A percentile compares a stretch with the other conserved stretches of the same genome.
These are phyloP conservation scores for Euphorbia schlechtendalii DNA, from an alignment of 441 rosid genomes.

Conservation along the genomic window DNA sequence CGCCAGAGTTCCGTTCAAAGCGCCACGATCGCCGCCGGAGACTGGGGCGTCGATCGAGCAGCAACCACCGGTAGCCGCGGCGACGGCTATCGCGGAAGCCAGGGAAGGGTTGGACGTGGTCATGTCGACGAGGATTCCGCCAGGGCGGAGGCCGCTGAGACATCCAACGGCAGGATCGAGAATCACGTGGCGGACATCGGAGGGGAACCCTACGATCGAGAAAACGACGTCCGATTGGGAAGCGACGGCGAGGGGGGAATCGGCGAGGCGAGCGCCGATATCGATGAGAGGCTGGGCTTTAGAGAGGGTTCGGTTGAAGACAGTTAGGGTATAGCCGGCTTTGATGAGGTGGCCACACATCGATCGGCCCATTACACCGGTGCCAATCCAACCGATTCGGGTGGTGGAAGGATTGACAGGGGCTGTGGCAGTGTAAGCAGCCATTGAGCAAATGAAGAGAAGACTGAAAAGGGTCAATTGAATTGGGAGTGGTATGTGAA, in stretches of 20 bases:
- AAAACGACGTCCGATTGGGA: conserved; percentile 73
- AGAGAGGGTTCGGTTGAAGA: conserved; percentile 75
- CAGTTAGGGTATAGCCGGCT: conserved; percentile 73
- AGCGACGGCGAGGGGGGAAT: conserved; percentile 62
- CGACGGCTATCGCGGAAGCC: conserved; percentile 52
- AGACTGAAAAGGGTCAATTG: background rate
- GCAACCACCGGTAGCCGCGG: conserved; percentile 47
- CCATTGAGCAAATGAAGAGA: background rate
- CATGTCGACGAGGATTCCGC: conserved; percentile 83
- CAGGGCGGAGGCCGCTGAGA: conserved; percentile 56
- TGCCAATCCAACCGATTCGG: conserved; percentile 84
- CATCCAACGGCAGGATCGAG: conserved; percentile 65
- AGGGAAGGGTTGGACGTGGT: conserved; percentile 90
- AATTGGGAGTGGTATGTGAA: background rate
- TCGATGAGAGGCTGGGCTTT: conserved; percentile 71
- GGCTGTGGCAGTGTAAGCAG: conserved; percentile 16
- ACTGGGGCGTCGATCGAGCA: conserved; percentile 73
- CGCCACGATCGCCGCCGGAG: conserved; percentile 80
- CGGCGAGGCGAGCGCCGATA: conserved; percentile 59
- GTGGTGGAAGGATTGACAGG: conserved; percentile 50
- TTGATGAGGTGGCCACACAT: conserved; percentile 72
- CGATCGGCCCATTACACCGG: conserved; percentile 77
- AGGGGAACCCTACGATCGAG: conserved; percentile 85
- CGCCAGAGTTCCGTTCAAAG: conserved; percentile 57
- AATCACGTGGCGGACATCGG: conserved; percentile 74